phyloP scores from a whole-genome alignment of 371 early-diverging fungal species.

The Mortierella polycephala region DNA sequence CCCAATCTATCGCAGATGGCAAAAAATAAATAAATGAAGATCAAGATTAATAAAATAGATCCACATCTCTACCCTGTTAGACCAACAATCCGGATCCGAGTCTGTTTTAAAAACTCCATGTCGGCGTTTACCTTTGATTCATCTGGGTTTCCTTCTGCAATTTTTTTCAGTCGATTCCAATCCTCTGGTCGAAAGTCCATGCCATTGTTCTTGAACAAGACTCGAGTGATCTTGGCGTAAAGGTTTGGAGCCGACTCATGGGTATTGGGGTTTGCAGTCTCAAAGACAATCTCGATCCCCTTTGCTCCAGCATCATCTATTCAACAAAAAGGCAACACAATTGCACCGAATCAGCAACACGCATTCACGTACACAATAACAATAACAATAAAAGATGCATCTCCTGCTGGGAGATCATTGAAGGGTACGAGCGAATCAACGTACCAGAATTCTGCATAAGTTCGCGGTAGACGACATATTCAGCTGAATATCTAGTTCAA shows the following conservation, averaged over 20 bases:
- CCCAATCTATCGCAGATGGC: constrained; percentile 71
- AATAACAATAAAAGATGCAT: background rate
- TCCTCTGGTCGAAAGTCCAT: constrained; percentile 85
- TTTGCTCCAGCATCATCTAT: constrained; percentile 74
- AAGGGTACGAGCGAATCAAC: background rate
- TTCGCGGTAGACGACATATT: constrained; percentile 79
- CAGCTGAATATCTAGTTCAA: constrained; percentile 72
- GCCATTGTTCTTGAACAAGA: constrained; percentile 88
- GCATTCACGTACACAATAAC: background rate
- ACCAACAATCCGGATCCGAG: no score
- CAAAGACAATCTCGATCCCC: constrained; percentile 67
- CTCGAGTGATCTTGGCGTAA: constrained; percentile 64
- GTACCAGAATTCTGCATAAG: constrained; percentile 82
- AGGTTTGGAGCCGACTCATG: constrained; percentile 58
- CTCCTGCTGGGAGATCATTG: background rate
- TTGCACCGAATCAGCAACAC: no score
- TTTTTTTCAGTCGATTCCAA: constrained; percentile 85
- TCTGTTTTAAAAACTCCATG: no score
- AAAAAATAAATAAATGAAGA: background rate
- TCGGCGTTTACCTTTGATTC: constrained; percentile 62
- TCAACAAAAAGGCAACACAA: background rate
- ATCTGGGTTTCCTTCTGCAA: constrained; percentile 94
- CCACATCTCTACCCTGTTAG: background rate
- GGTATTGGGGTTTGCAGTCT: constrained; percentile 56
- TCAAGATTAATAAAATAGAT: background rate